Evolutionary conservation across 202 grass and related monocot species (phyloP), one percentile per base, ranked within the genome.

Genomic region (Schoenoplectus triqueter): DNA sequence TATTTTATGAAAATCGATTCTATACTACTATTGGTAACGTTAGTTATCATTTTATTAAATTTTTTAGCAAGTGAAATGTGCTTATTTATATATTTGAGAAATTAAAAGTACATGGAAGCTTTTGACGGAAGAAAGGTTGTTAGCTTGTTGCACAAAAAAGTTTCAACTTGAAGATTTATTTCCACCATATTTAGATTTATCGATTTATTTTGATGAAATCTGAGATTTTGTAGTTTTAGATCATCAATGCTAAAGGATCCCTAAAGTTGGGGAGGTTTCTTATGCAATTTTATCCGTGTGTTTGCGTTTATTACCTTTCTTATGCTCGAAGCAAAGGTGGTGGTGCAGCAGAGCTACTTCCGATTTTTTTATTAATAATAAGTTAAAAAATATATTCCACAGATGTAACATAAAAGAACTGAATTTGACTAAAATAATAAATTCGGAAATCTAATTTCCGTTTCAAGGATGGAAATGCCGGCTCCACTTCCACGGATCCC

Each of bases 241-340:
- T 15, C 14, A 59, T 15, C 56, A 59, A 49, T 49, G 31, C 31
- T 31, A 31, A 31, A 31, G 31, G 31, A 31, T 31, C 31, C 10
- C 54, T 3, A 13, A 13, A 56, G 0, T 83, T 41, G 13, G 13
- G 5, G 15, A 55, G 80, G 80, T 22, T 83, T 21, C 1, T 55
- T 70, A 7, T 69, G 2, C 68, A 90, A 72, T 51, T 62, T 47
- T 47, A 7, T 63, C 13, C 79, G 31, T 31, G 31, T 31, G 31
- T 31, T 31, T 31, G 31, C 15, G 59, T 4, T n/a, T 5, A 57
- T 10, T 83, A 7, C 90, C 22, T 90, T 92, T 1, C 87, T 94
- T 94, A 47, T 8, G 13, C 68, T 7, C 13, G 88, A 90, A 90
- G 92, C 73, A 89, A 92, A 42, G 87, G 10, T 75, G 10, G 73